Evolutionary conservation across 768 basidiomycete species (phyloP).

Genomic region (Suillus decipiens): DNA sequence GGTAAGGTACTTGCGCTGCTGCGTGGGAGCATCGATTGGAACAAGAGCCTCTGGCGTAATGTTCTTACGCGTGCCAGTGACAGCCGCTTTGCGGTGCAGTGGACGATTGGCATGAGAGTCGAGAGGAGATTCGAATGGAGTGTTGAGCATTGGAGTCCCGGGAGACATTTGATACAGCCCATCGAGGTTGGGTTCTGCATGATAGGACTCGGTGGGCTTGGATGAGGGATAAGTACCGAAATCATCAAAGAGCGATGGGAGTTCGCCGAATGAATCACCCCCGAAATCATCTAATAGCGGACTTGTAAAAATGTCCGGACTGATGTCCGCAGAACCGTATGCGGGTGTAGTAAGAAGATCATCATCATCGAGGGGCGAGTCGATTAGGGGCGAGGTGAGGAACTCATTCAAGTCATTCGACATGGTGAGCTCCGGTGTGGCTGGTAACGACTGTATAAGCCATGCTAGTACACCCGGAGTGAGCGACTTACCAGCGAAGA

Average conservation of each 20-base stretch:
- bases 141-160: slow-evolving; percentile 49
- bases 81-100: slow-evolving; percentile 36
- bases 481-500: slow-evolving; percentile 37
- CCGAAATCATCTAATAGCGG: slow-evolving; percentile 39
- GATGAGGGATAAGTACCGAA: slow-evolving; percentile 19
- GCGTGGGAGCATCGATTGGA: slow-evolving; percentile 77
- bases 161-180: slow-evolving; percentile 53
- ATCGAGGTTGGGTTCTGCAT: slow-evolving; percentile 31
- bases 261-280: slow-evolving; percentile 35
- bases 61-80: slow-evolving; percentile 75
- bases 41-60: slow-evolving; percentile 65
- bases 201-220: slow-evolving; percentile 16
- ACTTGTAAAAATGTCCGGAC: slow-evolving; percentile 43
- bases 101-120: slow-evolving; percentile 21
- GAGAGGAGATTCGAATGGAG: slow-evolving; percentile 32
- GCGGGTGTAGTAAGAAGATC: slow-evolving; percentile 46
- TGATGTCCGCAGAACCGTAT: slow-evolving; percentile 36
- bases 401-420: slow-evolving; percentile 42
- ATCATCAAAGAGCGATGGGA: slow-evolving; percentile 35
- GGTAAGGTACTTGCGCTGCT: slow-evolving; percentile 69
- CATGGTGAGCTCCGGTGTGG: slow-evolving; percentile 41
- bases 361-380: slow-evolving; percentile 49
- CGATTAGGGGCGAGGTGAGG: slow-evolving; percentile 48
- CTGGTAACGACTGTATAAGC: slow-evolving; percentile 19
- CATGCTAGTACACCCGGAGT: not conserved